Percentiles rank a stretch among this genome's conserved stretches.
Conservation (phyloP, 1,284 basidiomycete species). For the Ceratobasidium sp. region DNA sequence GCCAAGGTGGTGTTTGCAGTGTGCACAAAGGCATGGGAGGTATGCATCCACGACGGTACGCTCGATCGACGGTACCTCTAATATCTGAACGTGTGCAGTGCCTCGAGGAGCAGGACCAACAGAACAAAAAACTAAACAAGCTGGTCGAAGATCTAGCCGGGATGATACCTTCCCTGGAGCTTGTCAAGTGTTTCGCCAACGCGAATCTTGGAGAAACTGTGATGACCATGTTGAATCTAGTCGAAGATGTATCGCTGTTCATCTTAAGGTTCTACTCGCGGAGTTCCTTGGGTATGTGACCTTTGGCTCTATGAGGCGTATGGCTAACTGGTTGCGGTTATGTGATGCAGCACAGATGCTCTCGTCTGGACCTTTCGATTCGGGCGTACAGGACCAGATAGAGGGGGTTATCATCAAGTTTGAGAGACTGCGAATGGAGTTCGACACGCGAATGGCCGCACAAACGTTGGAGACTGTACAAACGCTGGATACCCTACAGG, state of each 20-base stretch:
- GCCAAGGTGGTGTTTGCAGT: not conserved
- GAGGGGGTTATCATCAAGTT: not conserved
- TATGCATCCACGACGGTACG: not conserved
- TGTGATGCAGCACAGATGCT: not conserved
- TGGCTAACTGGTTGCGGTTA: not conserved
- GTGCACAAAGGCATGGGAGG: constrained; percentile 25
- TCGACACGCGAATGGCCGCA: not conserved
- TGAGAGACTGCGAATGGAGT: not conserved
- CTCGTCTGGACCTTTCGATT: not conserved
- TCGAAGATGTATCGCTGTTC: not conserved
- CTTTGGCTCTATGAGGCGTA: too few relatives aligned
- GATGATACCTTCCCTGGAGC: not conserved
- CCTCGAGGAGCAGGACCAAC: not conserved
- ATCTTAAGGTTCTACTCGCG: not conserved
- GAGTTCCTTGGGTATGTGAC: not conserved
- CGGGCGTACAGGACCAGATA: not conserved
- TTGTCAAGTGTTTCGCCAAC: not conserved
- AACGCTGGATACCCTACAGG: too few relatives aligned
- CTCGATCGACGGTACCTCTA: not conserved
- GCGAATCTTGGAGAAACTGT: constrained; percentile 3
- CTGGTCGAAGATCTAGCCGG: not conserved
- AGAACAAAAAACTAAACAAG: not conserved
- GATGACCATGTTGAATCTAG: not conserved
- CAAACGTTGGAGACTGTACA: not conserved
- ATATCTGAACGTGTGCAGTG: not conserved